Evolutionary conservation across 169 alveolate species (phyloP), one percentile per base, ranked within the genome.

Genomic region (Theileria sp.): DNA sequence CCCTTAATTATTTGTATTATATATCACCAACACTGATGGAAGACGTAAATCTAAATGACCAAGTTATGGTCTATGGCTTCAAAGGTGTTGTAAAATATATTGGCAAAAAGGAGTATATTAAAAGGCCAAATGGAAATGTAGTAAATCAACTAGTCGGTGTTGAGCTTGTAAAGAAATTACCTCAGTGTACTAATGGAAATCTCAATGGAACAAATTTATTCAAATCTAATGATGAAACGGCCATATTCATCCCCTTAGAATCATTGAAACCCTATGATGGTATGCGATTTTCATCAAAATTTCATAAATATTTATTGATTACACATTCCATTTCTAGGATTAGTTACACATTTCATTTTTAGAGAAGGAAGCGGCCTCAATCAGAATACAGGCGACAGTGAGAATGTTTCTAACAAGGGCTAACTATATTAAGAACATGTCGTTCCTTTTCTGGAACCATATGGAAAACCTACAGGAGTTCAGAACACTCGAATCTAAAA

Each of bases 351-450:
- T 25, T 58, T 25, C 8, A 21, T 25, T 19, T 60, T 62, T 38
- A 84, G 90, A 50, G 13, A 25, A 84, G 71, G 90, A 84, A 6
- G 90, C 90, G 0, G 90, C 90, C n/a, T 81, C 87, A 13, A 84
- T 70, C n/a, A 75, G 75, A n/a, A 77, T 84, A 19, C 90, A 84
- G 67, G 81, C 87, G 74, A 38, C 60, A 15, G 8, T 84, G 60
- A 28, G 90, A 23, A 73, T 60, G 86, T 78, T 56, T 36, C 68
- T 84, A 72, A 30, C 76, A 67, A 84, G 82, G 67, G 50, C 73
- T n/a, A 77, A 67, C 69, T 84, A 66, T 62, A 36, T 76, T 10
- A 76, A 77, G 82, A 82, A 56, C 51, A 28, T 78, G 80, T 75
- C 90, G 25, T 77, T 84, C 83, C 61, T 36, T 10, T 84, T 84